A percentile compares a stretch with the other conserved stretches of the same genome.
Evolutionary conservation across 768 basidiomycete species (phyloP).

Genomic region (Mycena amicta): DNA sequence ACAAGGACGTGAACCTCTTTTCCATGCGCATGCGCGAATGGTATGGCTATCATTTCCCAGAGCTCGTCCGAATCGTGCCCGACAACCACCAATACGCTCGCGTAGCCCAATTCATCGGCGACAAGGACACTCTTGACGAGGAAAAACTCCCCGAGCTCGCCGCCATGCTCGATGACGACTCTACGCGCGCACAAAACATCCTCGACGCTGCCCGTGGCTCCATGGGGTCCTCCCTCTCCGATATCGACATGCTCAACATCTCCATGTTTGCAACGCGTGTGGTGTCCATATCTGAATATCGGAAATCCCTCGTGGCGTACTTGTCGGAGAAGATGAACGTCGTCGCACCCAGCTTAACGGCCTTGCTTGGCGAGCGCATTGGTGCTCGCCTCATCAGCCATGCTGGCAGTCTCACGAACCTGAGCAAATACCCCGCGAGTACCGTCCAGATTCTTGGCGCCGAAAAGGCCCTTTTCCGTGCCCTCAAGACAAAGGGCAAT

Average conservation of each 20-base stretch:
- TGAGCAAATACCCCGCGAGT: slow-evolving; percentile 97
- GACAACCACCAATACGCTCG: slow-evolving; percentile 95
- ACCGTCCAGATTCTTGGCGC: slow-evolving; percentile 98
- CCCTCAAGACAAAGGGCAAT: slow-evolving; percentile 97
- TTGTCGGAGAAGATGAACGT: slow-evolving; percentile 96
- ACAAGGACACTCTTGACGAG: slow-evolving; percentile 80
- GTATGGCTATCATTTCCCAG: slow-evolving; percentile 99
- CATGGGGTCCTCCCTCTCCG: slow-evolving; percentile 90
- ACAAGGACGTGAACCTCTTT: slow-evolving; percentile 99
- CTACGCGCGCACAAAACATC: slow-evolving; percentile 87
- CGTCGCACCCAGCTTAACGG: slow-evolving; percentile 91
- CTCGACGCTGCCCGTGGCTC: slow-evolving; percentile 92
- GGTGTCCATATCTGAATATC: slow-evolving; percentile 90
- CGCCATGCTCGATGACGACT: slow-evolving; percentile 79
- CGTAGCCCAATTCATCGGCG: slow-evolving; percentile 82
- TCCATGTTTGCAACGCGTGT: slow-evolving; percentile 88
- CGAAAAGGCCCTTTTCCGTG: slow-evolving; percentile 96
- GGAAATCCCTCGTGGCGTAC: slow-evolving; percentile 86
- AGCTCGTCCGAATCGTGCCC: slow-evolving; percentile 89
- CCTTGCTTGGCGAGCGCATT: slow-evolving; percentile 88
- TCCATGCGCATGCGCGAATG: slow-evolving; percentile 98
- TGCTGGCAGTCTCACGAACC: slow-evolving; percentile 93
- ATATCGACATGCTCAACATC: slow-evolving; percentile 96
- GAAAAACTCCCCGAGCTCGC: slow-evolving; percentile 81
- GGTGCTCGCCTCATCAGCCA: slow-evolving; percentile 93